phyloP scores from a whole-genome alignment of 495 filamentous ascomycete species.

The Trichoderma parareesei region DNA sequence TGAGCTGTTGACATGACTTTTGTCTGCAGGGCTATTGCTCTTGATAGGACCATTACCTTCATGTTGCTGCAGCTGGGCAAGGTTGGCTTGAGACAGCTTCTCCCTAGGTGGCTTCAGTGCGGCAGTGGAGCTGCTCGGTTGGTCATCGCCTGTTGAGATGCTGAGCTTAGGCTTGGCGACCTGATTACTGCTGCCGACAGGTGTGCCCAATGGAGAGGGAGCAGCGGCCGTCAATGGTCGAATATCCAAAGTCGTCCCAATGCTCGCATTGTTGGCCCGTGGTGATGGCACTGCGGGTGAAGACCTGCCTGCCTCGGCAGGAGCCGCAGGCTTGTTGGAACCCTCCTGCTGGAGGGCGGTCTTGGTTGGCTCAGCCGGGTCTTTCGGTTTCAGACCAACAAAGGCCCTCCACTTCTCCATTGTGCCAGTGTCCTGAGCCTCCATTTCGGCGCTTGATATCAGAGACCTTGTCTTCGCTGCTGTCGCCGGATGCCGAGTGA shows the following conservation, averaged over 20 bases:
- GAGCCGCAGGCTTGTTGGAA: neutral
- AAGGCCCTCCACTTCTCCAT: conserved; percentile 4
- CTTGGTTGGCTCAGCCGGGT: neutral
- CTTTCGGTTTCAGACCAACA: conserved; percentile 1
- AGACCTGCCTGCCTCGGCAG: neutral
- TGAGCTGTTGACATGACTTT: neutral
- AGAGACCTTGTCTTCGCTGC: conserved; percentile 3
- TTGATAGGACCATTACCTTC: neutral
- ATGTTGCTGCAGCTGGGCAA: neutral
- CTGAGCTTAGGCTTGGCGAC: neutral
- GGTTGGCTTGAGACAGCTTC: neutral
- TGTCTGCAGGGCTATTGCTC: neutral
- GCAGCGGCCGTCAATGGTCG: neutral
- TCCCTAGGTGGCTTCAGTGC: neutral
- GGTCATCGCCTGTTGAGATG: neutral
- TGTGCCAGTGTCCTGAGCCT: neutral
- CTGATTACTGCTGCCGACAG: neutral
- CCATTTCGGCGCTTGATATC: neutral
- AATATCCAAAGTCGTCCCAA: neutral
- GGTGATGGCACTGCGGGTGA: neutral
- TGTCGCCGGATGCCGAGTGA: neutral
- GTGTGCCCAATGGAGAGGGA: neutral
- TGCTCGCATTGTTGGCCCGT: neutral
- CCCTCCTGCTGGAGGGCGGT: neutral
- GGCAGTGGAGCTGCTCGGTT: neutral